These are phyloP conservation scores for Moesziomyces aphidis DNA, from an alignment of 1,284 basidiomycete genomes.

Conservation along the genomic window DNA sequence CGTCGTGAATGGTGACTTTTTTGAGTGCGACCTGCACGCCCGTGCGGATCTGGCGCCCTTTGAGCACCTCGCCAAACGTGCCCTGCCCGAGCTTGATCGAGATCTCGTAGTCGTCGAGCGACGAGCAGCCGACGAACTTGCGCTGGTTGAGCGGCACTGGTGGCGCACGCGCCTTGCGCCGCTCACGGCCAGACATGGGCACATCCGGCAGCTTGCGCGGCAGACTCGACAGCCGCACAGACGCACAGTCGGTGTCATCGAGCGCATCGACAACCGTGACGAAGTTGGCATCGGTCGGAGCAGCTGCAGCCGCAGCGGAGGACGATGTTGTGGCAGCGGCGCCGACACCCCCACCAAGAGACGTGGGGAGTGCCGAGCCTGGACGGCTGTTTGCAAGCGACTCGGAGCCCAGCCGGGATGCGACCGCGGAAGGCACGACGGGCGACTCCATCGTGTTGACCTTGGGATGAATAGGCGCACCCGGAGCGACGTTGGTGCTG, in stretches of 20 bases:
- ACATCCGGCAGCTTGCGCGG: conserved; percentile 20
- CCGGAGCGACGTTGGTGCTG: conserved; percentile 24
- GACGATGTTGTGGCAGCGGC: background rate
- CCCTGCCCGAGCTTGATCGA: conserved; percentile 64
- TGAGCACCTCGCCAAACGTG: conserved; percentile 68
- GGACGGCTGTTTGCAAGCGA: conserved; percentile 8
- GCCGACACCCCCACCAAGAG: background rate
- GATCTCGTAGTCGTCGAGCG: conserved; percentile 62
- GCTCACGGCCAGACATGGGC: conserved; percentile 22
- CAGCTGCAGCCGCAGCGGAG: background rate
- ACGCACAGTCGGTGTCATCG: conserved; percentile 23
- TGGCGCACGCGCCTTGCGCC: conserved; percentile 35
- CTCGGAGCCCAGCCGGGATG: conserved; percentile 15
- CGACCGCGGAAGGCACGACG: conserved; percentile 10
- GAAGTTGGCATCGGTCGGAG: conserved; percentile 13
- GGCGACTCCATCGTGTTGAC: conserved; percentile 36
- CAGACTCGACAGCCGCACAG: conserved; percentile 35
- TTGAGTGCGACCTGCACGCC: conserved; percentile 85
- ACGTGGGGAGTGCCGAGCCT: conserved; percentile 12
- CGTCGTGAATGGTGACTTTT: conserved; percentile 93
- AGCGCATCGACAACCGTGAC: conserved; percentile 24
- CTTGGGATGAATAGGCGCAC: conserved; percentile 26
- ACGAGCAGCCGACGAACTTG: conserved; percentile 59
- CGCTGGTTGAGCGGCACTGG: conserved; percentile 53
- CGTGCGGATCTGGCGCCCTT: conserved; percentile 69